Base-by-base conservation (phyloP, 148 eudicot genomes). In the Linanthus parryae region DNA sequence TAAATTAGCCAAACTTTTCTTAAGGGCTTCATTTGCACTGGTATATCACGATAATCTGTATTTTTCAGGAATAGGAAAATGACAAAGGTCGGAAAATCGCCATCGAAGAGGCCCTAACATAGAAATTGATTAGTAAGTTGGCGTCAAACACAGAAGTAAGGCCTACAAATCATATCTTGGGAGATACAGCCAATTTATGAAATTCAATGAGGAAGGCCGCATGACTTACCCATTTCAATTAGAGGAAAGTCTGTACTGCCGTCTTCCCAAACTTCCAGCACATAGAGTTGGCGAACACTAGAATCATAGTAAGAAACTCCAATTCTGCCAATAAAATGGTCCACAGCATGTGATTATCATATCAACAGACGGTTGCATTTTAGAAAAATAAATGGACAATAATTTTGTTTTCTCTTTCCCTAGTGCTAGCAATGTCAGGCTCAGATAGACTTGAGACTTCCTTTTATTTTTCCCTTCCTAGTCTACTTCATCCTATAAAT, bases 221-320 rank as follows among this genome's bases (percentile, higher is more conserved):
- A 21, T 21, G 4, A 15, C 17, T 44, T 82, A 92, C 99, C 85
- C 75, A 92, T 65, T 65, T 88, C 82, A 62, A 92, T 59, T 44
- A 88, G 40, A n/a, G 90, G 78, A 74, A 73, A 92, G 57, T 75
- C 95, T 56, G 62, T 61, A 61, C 49, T 55, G 8, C 71, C 82
- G 63, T 88, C 91, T 77, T 92, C 99, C 94, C 95, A 92, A 59
- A 82, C 57, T 72, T 92, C 99, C 61, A 88, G 63, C 62, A 92
- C 95, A 70, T 76, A 66, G 51, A 92, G 99, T 62, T 92, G 91
- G 48, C 85, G 76, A 16, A 51, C 59, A 33, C 76, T 74, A 33
- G 91, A 69, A 76, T 92, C 95, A 44, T 84, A 92, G 58, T 84
- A 92, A 40, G 99, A 78, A 42, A 88, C 71, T 65, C 99, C 99